Percentiles rank a stretch among this genome's conserved stretches.
These are phyloP conservation scores for Drosera spatulata DNA, from an alignment of 179 eudicot genomes.

Conservation along the genomic window DNA sequence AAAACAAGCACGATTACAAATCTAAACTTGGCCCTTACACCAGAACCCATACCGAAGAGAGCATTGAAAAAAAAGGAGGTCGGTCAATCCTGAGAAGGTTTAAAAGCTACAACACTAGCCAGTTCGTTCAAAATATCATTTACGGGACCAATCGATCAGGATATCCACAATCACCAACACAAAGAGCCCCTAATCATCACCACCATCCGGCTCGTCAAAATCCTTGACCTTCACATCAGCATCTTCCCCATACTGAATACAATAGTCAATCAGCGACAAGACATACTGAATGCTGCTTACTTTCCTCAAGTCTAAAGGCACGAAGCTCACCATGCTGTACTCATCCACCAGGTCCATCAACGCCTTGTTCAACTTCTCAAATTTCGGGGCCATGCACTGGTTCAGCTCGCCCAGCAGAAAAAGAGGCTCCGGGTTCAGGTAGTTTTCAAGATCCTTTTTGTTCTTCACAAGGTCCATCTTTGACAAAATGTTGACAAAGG, in stretches of 20 bases:
- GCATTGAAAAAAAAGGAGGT: too few species aligned
- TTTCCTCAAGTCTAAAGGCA: constrained; percentile 84
- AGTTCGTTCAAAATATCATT: too few species aligned
- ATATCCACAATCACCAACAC: neutral
- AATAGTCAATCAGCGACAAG: constrained; percentile 48
- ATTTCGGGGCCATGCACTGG: constrained; percentile 70
- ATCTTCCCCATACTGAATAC: constrained; percentile 73
- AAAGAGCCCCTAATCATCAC: constrained; percentile 7
- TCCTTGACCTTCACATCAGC: constrained; percentile 77
- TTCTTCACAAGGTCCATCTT: constrained; percentile 94
- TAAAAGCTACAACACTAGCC: too few species aligned
- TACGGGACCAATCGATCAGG: too few species aligned
- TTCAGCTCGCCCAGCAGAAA: constrained; percentile 62
- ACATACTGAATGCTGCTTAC: constrained; percentile 61
- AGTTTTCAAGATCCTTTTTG: constrained; percentile 71
- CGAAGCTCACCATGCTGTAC: constrained; percentile 87
- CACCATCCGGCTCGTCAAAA: constrained; percentile 49
- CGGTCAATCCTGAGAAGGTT: too few species aligned
- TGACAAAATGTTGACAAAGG: constrained; percentile 76
- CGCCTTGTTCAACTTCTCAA: constrained; percentile 76
- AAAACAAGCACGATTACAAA: too few species aligned
- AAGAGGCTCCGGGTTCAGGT: constrained; percentile 67
- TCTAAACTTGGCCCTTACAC: too few species aligned
- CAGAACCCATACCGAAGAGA: too few species aligned
- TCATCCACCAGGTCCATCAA: constrained; percentile 83